phyloP scores from a whole-genome alignment of 2,329 filamentous ascomycete genomes.

The Madurella fahalii region DNA sequence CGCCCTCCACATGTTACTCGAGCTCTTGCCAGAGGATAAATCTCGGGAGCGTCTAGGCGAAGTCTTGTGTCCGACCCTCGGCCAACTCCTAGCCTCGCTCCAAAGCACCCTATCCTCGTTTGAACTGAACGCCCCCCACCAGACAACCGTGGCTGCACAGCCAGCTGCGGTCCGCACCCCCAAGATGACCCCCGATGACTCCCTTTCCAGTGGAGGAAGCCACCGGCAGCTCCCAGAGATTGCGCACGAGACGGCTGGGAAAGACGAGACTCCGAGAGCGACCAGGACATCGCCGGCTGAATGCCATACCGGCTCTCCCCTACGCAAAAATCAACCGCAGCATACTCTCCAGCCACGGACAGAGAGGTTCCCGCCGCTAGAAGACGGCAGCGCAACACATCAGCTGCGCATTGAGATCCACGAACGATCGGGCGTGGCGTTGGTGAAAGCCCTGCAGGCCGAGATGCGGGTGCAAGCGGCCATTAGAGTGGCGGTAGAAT shows the following conservation, averaged over 20 bases:
- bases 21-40: slow-evolving; percentile 23
- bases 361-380: neutral
- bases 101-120: slow-evolving; percentile 17
- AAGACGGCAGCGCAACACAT: neutral
- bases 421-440: neutral
- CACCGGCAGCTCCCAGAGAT: too few species aligned
- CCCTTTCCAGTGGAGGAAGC: too few species aligned
- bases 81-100: slow-evolving; percentile 19
- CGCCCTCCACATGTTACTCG: slow-evolving; percentile 23
- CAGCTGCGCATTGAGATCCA: neutral
- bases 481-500: slow-evolving; percentile 26
- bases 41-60: slow-evolving; percentile 25
- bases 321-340: neutral
- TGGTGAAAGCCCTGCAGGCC: slow-evolving; percentile 21
- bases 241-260: too few species aligned
- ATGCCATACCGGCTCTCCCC: neutral
- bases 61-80: slow-evolving; percentile 24
- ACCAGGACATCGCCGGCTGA: neutral
- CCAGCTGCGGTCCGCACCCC: too few species aligned
- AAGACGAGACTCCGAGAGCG: neutral
- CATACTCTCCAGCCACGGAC: neutral
- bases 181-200: neutral
- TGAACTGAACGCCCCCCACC: neutral
- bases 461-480: slow-evolving; percentile 27
- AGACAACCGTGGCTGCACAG: neutral